Evolutionary conservation across 202 grass and related monocot genomes (phyloP).

Genomic region (Cymbopogon flexuosus): DNA sequence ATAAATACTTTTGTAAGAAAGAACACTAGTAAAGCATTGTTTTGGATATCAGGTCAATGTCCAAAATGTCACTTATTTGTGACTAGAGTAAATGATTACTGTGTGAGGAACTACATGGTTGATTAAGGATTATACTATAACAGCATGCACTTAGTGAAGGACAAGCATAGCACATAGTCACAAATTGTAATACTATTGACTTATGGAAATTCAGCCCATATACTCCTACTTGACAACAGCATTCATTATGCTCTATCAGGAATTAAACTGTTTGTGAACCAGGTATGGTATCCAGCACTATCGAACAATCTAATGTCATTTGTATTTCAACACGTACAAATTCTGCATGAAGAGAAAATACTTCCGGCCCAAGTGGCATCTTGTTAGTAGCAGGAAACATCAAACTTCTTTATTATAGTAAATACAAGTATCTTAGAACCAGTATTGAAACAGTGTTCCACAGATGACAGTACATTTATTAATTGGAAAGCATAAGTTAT

Average conservation of each 20-base stretch:
- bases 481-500: not conserved
- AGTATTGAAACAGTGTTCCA: not conserved
- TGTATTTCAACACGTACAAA: not conserved
- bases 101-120: not conserved
- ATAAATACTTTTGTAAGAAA: not conserved
- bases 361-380: not conserved
- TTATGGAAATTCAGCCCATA: not conserved
- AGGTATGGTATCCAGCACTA: not conserved
- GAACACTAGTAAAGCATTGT: not conserved
- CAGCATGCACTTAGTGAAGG: not conserved
- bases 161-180: not conserved
- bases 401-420: not conserved
- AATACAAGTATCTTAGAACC: not conserved
- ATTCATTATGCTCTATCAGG: not conserved
- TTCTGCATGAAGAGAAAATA: not conserved
- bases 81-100: not conserved
- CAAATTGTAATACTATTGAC: not conserved
- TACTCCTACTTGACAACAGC: not conserved
- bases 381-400: not conserved
- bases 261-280: not conserved
- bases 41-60: not conserved
- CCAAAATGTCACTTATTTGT: not conserved
- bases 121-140: not conserved
- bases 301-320: not conserved
- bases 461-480: not conserved